A percentile compares a stretch with the other conserved stretches of the same genome.
These are phyloP conservation scores for Pyrrhoderma lamaoense DNA, from an alignment of 1,284 basidiomycete genomes.

Conservation along the genomic window DNA sequence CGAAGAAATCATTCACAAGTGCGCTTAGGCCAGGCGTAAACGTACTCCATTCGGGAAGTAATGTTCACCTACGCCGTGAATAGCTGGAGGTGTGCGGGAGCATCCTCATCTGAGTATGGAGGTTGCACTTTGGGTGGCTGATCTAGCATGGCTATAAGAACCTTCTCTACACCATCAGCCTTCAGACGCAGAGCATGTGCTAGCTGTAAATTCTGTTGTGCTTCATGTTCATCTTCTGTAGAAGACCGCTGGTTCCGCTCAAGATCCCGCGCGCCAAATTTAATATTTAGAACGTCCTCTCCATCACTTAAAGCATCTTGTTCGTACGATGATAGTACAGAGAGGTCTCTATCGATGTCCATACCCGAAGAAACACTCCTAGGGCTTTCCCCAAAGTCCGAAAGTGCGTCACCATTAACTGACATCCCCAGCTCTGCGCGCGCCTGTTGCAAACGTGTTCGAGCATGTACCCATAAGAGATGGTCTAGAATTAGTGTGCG, in stretches of 20 bases:
- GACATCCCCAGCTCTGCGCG: slow-evolving; percentile 75
- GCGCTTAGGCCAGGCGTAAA: slow-evolving; percentile 63
- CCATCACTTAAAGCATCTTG: slow-evolving; percentile 43
- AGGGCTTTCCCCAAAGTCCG: slow-evolving; percentile 48
- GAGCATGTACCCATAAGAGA: slow-evolving; percentile 72
- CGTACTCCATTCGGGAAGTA: slow-evolving; percentile 74
- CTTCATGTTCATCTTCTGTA: slow-evolving; percentile 53
- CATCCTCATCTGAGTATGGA: slow-evolving; percentile 39
- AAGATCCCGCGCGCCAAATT: slow-evolving; percentile 16
- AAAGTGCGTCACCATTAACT: slow-evolving; percentile 62
- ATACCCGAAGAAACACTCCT: slow-evolving; percentile 69
- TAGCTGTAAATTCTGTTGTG: slow-evolving; percentile 51
- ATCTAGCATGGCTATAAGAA: slow-evolving; percentile 69
- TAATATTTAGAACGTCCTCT: slow-evolving; percentile 29
- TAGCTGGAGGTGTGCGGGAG: slow-evolving; percentile 41
- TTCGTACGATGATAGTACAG: slow-evolving; percentile 40
- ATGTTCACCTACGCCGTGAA: slow-evolving; percentile 37
- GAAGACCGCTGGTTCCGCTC: slow-evolving; percentile 39
- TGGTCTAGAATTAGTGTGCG: slow-evolving; percentile 77
- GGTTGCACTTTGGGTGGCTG: slow-evolving; percentile 55
- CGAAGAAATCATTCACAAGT: slow-evolving; percentile 72
- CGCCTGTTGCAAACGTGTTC: slow-evolving; percentile 74
- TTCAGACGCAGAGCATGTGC: slow-evolving; percentile 57
- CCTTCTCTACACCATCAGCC: slow-evolving; percentile 72
- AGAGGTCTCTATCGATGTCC: slow-evolving; percentile 46